Conservation (phyloP, 805 yeast species). For the Kuraishia borneana region DNA sequence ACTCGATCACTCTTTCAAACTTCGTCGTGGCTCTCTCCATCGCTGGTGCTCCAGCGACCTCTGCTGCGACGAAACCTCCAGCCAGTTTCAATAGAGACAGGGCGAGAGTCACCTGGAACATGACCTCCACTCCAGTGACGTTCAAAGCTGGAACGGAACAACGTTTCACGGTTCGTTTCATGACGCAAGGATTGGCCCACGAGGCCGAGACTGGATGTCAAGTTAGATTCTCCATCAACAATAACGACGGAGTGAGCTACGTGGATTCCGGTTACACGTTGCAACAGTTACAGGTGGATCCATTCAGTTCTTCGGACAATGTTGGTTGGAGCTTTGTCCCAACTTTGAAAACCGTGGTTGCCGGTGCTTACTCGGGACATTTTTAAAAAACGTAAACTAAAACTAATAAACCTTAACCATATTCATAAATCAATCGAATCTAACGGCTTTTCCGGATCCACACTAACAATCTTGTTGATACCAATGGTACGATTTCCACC, state of each 20-base stretch:
- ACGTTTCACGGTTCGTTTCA: constrained; percentile 75
- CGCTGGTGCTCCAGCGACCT: constrained; percentile 47
- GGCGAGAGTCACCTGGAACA: constrained; percentile 81
- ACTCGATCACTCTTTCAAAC: constrained; percentile 38
- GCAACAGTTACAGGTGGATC: constrained; percentile 15
- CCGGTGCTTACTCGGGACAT: constrained; percentile 27
- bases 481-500: constrained; percentile 42
- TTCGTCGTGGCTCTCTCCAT: constrained; percentile 52
- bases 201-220: constrained; percentile 71
- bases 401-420: no score
- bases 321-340: constrained; percentile 25
- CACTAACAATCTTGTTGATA: constrained; percentile 43
- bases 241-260: constrained; percentile 29
- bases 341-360: constrained; percentile 32
- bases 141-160: constrained; percentile 34
- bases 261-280: constrained; percentile 13
- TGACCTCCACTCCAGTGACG: constrained; percentile 24
- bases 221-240: constrained; percentile 43
- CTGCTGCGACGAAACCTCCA: constrained; percentile 84
- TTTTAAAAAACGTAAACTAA: background rate
- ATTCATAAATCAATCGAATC: constrained; percentile 1
- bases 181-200: constrained; percentile 59
- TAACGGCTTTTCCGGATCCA: constrained; percentile 34
- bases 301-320: constrained; percentile 17
- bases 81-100: constrained; percentile 85